Evolutionary conservation across 1,284 basidiomycete genomes (phyloP).

Genomic region (Trichosporon ovoides): DNA sequence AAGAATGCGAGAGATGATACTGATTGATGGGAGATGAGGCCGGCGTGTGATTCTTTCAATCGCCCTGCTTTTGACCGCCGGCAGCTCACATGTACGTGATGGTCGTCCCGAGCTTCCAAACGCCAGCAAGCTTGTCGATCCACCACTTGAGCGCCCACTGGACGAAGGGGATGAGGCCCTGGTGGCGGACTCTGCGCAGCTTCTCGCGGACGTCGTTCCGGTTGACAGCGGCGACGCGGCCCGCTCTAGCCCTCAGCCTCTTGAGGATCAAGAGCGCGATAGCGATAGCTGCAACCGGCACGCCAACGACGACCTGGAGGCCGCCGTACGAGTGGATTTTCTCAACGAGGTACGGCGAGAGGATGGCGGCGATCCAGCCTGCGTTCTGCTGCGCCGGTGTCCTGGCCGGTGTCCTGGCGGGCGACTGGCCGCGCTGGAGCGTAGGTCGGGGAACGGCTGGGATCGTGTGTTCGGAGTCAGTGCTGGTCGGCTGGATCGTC

Average conservation of each 20-base stretch:
- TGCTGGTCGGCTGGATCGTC: slow-evolving; percentile 9
- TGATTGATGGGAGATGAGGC: too few species aligned
- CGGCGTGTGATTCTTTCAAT: too few species aligned
- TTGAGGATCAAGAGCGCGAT: slow-evolving; percentile 11
- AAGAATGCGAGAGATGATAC: neutral
- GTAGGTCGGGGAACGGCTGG: neutral
- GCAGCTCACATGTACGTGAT: slow-evolving; percentile 38
- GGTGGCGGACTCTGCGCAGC: slow-evolving; percentile 15
- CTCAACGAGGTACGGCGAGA: neutral
- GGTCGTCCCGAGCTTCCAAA: slow-evolving; percentile 44
- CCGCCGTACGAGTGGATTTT: neutral
- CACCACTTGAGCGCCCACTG: slow-evolving; percentile 38
- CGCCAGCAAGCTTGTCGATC: slow-evolving; percentile 35
- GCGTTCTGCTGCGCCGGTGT: too few species aligned
- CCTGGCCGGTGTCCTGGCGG: neutral
- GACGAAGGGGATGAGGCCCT: slow-evolving; percentile 23
- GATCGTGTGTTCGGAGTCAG: slow-evolving; percentile 8
- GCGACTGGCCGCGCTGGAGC: neutral
- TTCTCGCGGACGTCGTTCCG: slow-evolving; percentile 13
- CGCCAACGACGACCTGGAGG: neutral
- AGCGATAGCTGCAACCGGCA: slow-evolving; percentile 3
- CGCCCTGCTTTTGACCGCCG: neutral
- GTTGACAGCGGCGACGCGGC: neutral
- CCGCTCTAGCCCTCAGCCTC: slow-evolving; percentile 8
- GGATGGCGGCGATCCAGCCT: neutral